Percentiles rank a stretch among this genome's conserved stretches.
Conservation (phyloP, 208 protist genomes). For the Angomonas deanei region DNA sequence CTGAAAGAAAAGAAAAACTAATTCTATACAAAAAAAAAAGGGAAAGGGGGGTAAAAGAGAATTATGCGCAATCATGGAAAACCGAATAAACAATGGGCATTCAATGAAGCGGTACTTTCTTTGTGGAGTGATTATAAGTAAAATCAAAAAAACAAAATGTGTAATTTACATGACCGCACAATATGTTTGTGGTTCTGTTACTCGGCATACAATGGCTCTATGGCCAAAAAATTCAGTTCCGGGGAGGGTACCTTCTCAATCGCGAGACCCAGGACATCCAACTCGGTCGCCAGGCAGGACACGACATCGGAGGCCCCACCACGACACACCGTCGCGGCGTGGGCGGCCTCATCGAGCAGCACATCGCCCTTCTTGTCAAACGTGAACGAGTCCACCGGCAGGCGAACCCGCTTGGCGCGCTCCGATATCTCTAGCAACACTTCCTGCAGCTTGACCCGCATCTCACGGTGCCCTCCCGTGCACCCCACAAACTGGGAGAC, state of each 20-base stretch:
- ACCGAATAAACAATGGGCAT: conserved; percentile 1
- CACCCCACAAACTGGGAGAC: conserved; percentile 61
- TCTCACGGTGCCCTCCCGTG: conserved; percentile 68
- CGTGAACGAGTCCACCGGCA: conserved; percentile 36
- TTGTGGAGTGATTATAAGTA: too few relatives aligned
- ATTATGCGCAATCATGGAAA: too few relatives aligned
- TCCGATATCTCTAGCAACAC: conserved; percentile 62
- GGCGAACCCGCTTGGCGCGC: conserved; percentile 59
- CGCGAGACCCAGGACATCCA: conserved; percentile 39
- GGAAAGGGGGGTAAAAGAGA: too few relatives aligned
- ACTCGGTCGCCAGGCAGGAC: conserved; percentile 52
- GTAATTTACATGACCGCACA: not conserved
- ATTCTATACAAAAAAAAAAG: not conserved
- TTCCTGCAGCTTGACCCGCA: conserved; percentile 45
- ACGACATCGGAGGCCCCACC: conserved; percentile 33
- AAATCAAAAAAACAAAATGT: not conserved
- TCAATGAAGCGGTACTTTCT: too few relatives aligned
- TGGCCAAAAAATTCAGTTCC: conserved; percentile 12
- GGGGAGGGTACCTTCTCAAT: conserved; percentile 32
- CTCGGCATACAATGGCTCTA: conserved; percentile 10
- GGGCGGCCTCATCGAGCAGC: conserved; percentile 36
- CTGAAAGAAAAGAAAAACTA: not conserved
- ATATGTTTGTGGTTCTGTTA: not conserved
- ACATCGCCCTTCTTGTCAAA: conserved; percentile 15
- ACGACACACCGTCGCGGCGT: conserved; percentile 4